Conservation (phyloP, 108 stramenopile species). For the Epithemia pelagica region DNA sequence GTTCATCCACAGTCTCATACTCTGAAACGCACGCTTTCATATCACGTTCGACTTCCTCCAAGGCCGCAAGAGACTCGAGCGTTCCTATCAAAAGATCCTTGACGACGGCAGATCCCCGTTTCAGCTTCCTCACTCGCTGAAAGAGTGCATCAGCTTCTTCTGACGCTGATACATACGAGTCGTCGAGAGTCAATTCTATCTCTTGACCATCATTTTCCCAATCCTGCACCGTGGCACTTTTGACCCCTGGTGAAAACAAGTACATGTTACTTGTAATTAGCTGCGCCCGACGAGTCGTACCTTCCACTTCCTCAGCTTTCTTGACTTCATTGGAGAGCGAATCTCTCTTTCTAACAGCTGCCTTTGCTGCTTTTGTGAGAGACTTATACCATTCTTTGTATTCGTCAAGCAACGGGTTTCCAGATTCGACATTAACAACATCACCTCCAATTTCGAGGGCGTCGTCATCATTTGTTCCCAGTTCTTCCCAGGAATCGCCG, state of each 20-base stretch:
- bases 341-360: constrained; percentile 30
- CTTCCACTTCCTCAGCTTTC: constrained; percentile 63
- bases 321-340: constrained; percentile 60
- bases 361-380: not conserved
- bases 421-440: too few relatives aligned
- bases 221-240: constrained; percentile 58
- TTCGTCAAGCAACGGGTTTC: constrained; percentile 1
- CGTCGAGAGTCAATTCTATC: constrained; percentile 48
- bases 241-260: constrained; percentile 40
- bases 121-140: constrained; percentile 69
- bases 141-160: constrained; percentile 80
- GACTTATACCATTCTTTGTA: not conserved
- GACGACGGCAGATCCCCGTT: constrained; percentile 69
- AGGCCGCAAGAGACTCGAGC: constrained; percentile 25
- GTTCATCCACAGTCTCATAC: constrained; percentile 41
- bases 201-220: constrained; percentile 72
- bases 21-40: constrained; percentile 28
- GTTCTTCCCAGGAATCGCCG: too few relatives aligned
- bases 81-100: constrained; percentile 49
- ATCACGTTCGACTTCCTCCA: constrained; percentile 44
- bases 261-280: constrained; percentile 71
- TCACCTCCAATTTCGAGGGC: too few relatives aligned
- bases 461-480: too few relatives aligned
- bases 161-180: constrained; percentile 48
- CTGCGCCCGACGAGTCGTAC: constrained; percentile 58